A percentile compares a stretch with the other conserved stretches of the same genome.
phyloP scores from a whole-genome alignment of 768 basidiomycete species.

The Glaciozyma martinii region DNA sequence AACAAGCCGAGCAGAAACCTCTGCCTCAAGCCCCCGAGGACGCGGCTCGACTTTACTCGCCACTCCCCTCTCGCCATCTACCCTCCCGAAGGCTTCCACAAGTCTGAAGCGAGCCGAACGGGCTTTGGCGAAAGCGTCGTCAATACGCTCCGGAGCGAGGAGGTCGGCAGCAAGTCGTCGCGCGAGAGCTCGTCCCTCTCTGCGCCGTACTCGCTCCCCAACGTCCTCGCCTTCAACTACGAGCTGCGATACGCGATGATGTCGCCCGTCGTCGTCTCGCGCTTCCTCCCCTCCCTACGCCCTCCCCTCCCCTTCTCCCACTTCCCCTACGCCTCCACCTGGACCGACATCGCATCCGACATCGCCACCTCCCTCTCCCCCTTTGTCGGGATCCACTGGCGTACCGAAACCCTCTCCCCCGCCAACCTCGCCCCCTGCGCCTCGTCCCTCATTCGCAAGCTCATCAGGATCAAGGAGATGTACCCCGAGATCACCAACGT shows the following conservation, averaged over 20 bases:
- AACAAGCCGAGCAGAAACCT: conserved; percentile 32
- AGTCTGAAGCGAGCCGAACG: conserved; percentile 15
- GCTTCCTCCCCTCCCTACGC: neutral
- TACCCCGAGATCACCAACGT: conserved; percentile 41
- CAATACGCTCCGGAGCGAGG: conserved; percentile 30
- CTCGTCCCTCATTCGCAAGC: conserved; percentile 46
- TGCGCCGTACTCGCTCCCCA: conserved; percentile 31
- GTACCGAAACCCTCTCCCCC: conserved; percentile 49
- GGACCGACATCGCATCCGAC: conserved; percentile 44
- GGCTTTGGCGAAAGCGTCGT: conserved; percentile 34
- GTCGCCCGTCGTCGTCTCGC: conserved; percentile 24
- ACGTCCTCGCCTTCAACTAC: conserved; percentile 52
- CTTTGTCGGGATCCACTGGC: conserved; percentile 53
- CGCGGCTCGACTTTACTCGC: conserved; percentile 33
- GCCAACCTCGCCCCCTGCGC: conserved; percentile 48
- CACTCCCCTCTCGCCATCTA: conserved; percentile 29
- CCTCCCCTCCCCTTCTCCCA: conserved; percentile 21
- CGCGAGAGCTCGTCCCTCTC: conserved; percentile 2
- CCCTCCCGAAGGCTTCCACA: conserved; percentile 34
- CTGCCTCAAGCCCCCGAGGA: conserved; percentile 32
- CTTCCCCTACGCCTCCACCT: conserved; percentile 46
- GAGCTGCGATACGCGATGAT: conserved; percentile 49
- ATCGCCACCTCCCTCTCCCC: conserved; percentile 41
- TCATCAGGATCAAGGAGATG: conserved; percentile 37
- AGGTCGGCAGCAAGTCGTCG: conserved; percentile 24